Evolutionary conservation across 2,329 filamentous ascomycete species (phyloP).

Genomic region (Elsinoe australis): DNA sequence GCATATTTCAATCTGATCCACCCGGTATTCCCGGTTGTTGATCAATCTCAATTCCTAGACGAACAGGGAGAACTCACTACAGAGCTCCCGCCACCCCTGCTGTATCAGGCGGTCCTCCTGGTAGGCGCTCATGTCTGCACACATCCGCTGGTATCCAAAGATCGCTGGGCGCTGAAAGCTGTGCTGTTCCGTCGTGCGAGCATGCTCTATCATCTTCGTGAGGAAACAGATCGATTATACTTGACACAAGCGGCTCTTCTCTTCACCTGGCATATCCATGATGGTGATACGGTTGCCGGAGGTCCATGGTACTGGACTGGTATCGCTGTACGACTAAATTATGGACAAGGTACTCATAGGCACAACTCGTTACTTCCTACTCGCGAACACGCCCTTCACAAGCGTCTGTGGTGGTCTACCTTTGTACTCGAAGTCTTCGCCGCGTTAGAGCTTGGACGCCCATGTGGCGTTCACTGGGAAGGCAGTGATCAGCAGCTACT

Average conservation of each 20-base stretch:
- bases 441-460: too few species aligned
- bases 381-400: too few species aligned
- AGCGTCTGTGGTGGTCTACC: too few species aligned
- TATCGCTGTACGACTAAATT: conserved; percentile 3
- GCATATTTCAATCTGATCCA: too few species aligned
- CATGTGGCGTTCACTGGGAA: too few species aligned
- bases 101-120: conserved; percentile 11
- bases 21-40: too few species aligned
- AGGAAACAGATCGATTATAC: conserved; percentile 7
- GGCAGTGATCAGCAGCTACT: too few species aligned
- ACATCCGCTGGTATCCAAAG: conserved; percentile 1
- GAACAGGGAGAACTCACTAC: too few species aligned
- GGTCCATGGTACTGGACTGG: conserved; percentile 15
- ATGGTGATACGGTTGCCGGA: conserved; percentile 8
- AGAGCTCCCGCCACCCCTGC: conserved; percentile 1
- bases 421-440: too few species aligned
- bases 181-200: conserved; percentile 10
- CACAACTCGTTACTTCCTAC: too few species aligned
- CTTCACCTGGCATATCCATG: conserved; percentile 14
- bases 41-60: too few species aligned
- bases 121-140: conserved; percentile 10
- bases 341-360: conserved; percentile 9
- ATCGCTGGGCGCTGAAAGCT: conserved; percentile 1
- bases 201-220: conserved; percentile 12
- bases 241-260: conserved; percentile 7